phyloP scores from a whole-genome alignment of 768 basidiomycete species.

The Leucogyrophana mollusca region DNA sequence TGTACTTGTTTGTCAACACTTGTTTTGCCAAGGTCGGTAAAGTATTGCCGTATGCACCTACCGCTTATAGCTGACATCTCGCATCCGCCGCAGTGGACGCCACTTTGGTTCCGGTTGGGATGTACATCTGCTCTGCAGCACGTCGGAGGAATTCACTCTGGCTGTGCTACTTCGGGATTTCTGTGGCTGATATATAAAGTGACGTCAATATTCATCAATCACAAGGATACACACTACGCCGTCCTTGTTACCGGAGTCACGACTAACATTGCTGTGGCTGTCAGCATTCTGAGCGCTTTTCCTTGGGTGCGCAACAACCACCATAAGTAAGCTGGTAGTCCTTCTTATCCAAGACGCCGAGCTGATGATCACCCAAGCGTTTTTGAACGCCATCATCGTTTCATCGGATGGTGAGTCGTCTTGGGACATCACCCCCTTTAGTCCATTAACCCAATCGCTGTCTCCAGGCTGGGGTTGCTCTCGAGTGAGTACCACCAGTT shows the following conservation, averaged over 20 bases:
- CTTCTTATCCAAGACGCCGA: not conserved
- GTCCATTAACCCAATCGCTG: constrained; percentile 14
- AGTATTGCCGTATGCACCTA: not conserved
- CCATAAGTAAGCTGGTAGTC: constrained; percentile 33
- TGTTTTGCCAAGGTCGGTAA: constrained; percentile 36
- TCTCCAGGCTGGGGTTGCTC: constrained; percentile 27
- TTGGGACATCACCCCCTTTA: constrained; percentile 9
- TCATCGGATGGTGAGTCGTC: constrained; percentile 38
- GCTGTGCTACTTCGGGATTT: constrained; percentile 38
- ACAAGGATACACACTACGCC: constrained; percentile 31
- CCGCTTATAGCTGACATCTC: not conserved
- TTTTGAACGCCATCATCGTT: constrained; percentile 43
- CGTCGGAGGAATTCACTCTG: constrained; percentile 44
- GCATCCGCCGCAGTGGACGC: constrained; percentile 34
- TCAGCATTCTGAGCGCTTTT: constrained; percentile 37
- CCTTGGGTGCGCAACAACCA: constrained; percentile 44
- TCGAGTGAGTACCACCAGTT: constrained; percentile 22
- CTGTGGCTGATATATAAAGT: constrained; percentile 37
- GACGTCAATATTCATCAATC: constrained; percentile 34
- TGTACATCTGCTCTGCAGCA: constrained; percentile 39
- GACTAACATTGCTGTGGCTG: constrained; percentile 36
- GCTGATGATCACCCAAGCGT: constrained; percentile 24
- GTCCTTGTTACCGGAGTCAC: constrained; percentile 38
- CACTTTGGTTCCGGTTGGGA: constrained; percentile 37
- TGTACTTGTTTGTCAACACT: constrained; percentile 35